Evolutionary conservation across 192 early-diverging fungal species (phyloP), one percentile per base, ranked within the genome.

Genomic region (Podila epigama): DNA sequence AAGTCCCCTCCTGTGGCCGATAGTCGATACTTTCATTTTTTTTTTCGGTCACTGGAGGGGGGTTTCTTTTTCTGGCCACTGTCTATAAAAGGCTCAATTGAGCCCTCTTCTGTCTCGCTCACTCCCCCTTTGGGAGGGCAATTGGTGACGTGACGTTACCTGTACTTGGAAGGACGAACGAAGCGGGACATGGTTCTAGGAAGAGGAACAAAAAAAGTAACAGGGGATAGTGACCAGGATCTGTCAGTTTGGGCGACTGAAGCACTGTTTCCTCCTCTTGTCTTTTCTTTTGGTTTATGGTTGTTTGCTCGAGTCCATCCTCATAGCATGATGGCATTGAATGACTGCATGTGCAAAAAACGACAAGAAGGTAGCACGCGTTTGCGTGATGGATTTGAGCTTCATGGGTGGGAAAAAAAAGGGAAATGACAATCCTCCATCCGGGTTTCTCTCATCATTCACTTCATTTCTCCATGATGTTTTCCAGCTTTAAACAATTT

Each of bases 81-180:
- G n/a, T n/a, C n/a, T n/a, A n/a, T n/a, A n/a, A n/a, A n/a, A n/a
- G n/a, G n/a, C n/a, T n/a, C n/a, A n/a, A n/a, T n/a, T n/a, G n/a
- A n/a, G n/a, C n/a, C n/a, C n/a, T n/a, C n/a, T n/a, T n/a, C n/a
- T n/a, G n/a, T n/a, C n/a, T n/a, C n/a, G n/a, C n/a, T n/a, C n/a
- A n/a, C n/a, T n/a, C n/a, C n/a, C n/a, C n/a, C n/a, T n/a, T n/a
- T n/a, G n/a, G n/a, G n/a, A n/a, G n/a, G n/a, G n/a, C 48, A 29
- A 27, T 50, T 16, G 37, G 34, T 39, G 28, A 15, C 22, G 16
- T 18, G 34, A 28, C 51, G 13, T 37, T 56, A 85, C 84, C 84
- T 90, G 82, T 83, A 94, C 83, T 95, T 95, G 82, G 91, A 92
- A 53, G 90, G 70, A 66, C 93, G 92, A 58, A 95, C 92, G 75